Evolutionary conservation across 2,329 filamentous ascomycete species (phyloP), one percentile per base, ranked within the genome.

Genomic region (Neofusicoccum ribis): DNA sequence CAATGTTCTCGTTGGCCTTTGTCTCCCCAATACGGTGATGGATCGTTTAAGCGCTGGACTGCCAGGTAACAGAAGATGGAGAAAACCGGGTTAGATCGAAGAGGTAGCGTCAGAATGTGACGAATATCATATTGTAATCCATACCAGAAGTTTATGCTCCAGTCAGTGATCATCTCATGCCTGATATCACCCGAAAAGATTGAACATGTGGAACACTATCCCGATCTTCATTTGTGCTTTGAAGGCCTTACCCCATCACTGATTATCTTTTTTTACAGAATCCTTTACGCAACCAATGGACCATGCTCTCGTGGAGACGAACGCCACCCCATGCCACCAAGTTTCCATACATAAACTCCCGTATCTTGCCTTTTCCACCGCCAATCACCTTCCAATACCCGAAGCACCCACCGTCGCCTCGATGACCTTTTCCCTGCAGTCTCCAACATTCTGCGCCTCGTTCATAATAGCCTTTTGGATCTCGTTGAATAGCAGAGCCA

Each of bases 401-500:
- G 73, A 74, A 59, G 65, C 70, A 23, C 75, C 75, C n/a, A 78
- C 41, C 7, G 74, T 78, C 63, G 82, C 72, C 71, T 80, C 78
- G 59, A 79, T 79, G 31, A 83, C 80, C 41, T 79, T 77, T 66
- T 83, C 82, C 69, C 81, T 76, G 62, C 79, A 80, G 65, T 77
- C 74, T 50, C 82, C 82, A 15, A 84, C 80, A 67, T 77, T 76
- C 67, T 77, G 78, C 17, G 82, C 82, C 7, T 80, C 80, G n/a
- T 77, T 75, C 47, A 83, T 60, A 66, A 84, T 82, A 8, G 80
- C 81, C n/a, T 75, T 75, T 69, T 84, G 82, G 65, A 84, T 83
- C 11, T 78, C 80, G 66, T 78, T 77, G 63, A 84, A 69, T 44
- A 80, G 80, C 43, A 79, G 78, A 3, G 80, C 79, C 51, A 84